Evolutionary conservation across 352 stramenopile species (phyloP), one percentile per base, ranked within the genome.

Genomic region (Pythium aquatile): DNA sequence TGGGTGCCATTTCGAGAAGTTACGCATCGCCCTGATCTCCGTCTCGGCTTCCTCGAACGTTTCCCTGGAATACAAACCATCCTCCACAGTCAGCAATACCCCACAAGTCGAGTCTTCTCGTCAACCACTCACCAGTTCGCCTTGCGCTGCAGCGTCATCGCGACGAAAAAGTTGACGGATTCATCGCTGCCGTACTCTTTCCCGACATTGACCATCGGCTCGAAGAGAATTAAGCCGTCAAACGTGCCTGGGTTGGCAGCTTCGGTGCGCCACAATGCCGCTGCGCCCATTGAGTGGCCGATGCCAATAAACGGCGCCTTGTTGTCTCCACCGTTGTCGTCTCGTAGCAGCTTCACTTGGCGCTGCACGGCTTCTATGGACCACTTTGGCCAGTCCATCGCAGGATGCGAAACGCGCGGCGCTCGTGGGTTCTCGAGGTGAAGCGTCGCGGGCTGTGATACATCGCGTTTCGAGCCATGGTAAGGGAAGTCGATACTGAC

Each of bases 211-310:
- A 75, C 74, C 28, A 63, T 65, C 10, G 78, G 76, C 54, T 87
- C 78, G 51, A 87, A 87, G 26, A 84, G 55, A 29, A 83, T 60
- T 1, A 86, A 63, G 0, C 65, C 71, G 29, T 79, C 66, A 39
- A 85, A 85, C 33, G 73, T 81, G 9, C 74, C 77, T 0, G 77
- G 73, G 30, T 57, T 69, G 10, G 14, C 56, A 28, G 68, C 52
- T 54, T 83, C 75, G 14, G 60, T 49, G 8, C 52, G 56, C 75
- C 70, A 83, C 20, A 82, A 55, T 4, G 68, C 64, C 7, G 68
- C 64, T 0, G 70, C 75, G 4, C 75, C 77, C 66, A 86, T 73
- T 1, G 77, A 86, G 17, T 86, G 77, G 33, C 77, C 77, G 37
- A 89, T 77, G 1, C 80, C 80, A 46, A 87, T 77, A 24, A 89